Evolutionary conservation across 768 basidiomycete genomes (phyloP).

Genomic region (Favolaschia claudopus): DNA sequence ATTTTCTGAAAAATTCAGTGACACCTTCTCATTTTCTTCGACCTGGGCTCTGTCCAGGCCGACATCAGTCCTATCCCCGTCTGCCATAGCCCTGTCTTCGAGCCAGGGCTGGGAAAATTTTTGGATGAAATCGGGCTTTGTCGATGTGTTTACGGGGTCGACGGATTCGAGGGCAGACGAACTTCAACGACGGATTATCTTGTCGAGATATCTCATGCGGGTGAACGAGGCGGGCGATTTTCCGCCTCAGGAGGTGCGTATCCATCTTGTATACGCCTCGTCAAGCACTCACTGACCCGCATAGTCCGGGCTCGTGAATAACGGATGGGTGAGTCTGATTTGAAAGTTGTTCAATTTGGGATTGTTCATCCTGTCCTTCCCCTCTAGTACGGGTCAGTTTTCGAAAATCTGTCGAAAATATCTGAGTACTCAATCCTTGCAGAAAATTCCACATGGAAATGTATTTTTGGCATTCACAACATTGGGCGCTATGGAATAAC

Average conservation of each 20-base stretch:
- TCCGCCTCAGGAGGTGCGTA: constrained; percentile 65
- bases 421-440: not conserved
- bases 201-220: constrained; percentile 63
- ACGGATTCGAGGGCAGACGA: constrained; percentile 59
- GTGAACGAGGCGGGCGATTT: constrained; percentile 65
- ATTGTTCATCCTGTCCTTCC: too few relatives aligned
- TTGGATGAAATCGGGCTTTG: constrained; percentile 59
- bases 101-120: constrained; percentile 50
- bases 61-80: constrained; percentile 29
- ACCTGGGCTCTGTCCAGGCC: constrained; percentile 36
- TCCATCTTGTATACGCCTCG: not conserved
- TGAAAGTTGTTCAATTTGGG: too few relatives aligned
- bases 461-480: constrained; percentile 66
- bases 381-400: constrained; percentile 46
- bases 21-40: constrained; percentile 46
- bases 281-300: not conserved
- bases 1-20: constrained; percentile 35
- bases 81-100: constrained; percentile 44
- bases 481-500: constrained; percentile 70
- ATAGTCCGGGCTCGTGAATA: constrained; percentile 62
- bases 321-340: constrained; percentile 65
- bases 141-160: constrained; percentile 59
- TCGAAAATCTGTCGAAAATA: too few relatives aligned
- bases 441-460: constrained; percentile 71
- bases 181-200: constrained; percentile 62